Evolutionary conservation across 805 yeast species (phyloP), one percentile per base, ranked within the genome.

Genomic region (Candida boidinii): DNA sequence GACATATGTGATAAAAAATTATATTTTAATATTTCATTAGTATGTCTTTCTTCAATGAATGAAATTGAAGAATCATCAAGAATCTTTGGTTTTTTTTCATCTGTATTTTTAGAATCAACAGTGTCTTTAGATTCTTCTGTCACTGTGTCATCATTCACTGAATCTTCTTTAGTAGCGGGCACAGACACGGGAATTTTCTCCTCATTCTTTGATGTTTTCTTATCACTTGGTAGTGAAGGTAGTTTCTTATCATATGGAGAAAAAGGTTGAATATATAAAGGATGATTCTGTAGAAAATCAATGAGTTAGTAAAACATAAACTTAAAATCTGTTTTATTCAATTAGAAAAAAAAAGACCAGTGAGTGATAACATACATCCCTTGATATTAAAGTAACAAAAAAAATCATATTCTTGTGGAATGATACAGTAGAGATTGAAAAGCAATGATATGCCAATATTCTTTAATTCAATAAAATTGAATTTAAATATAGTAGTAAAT

Each of bases 1-100:
- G 86, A 76, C 80, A 80, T 79, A 48, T 80, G 85, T n/a, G 84
- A 70, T 20, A 80, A 58, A 43, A 79, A 79, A 46, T 80, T 77
- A 56, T 75, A 78, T 43, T 78, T 75, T 20, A 79, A 56, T 34
- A 71, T 56, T 37, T 62, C 63, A 42, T 73, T 67, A 28, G 66
- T 62, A 24, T 54, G 48, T 26, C 41, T 39, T 22, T 49, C 56
- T 26, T 46, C 51, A 4, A 49, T 33, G 26, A 50, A 46, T n/a
- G 48, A 38, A n/a, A 36, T 12, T 10, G 21, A 25, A 8, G 27
- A 23, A 13, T 30, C 22, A 3, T 16, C 13, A n/a, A 23, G 23
- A 15, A 16, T 23, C 4, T 26, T 23, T 16, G 13, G 16, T 7
- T 23, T 35, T 5, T 28, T 28, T 13, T 41, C 18, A 27, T 34